These are phyloP conservation scores for Termitomyces sp. DNA, from an alignment of 768 basidiomycete species.

Conservation along the genomic window DNA sequence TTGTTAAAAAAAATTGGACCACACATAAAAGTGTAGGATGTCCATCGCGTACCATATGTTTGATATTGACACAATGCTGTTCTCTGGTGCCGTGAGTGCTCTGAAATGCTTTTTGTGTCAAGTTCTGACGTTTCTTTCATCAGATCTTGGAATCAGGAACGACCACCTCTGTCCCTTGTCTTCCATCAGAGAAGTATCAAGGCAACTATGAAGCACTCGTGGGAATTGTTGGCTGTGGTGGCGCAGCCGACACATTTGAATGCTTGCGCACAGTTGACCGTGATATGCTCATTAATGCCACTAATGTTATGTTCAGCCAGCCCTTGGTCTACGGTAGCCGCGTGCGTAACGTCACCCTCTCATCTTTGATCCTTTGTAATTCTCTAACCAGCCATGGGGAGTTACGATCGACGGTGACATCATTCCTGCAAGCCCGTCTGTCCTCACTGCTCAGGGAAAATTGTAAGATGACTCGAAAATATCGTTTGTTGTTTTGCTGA, in stretches of 20 bases:
- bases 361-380: not conserved
- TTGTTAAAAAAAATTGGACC: not conserved
- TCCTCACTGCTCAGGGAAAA: conserved; percentile 15
- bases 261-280: conserved; percentile 13
- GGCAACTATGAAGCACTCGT: conserved; percentile 35
- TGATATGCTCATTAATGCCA: conserved; percentile 13
- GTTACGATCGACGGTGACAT: conserved; percentile 15
- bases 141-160: conserved; percentile 42
- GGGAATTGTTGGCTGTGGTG: conserved; percentile 23
- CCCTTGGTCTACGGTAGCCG: conserved; percentile 13
- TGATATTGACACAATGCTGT: conserved; percentile 23
- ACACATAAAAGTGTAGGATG: conserved; percentile 6
- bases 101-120: not conserved
- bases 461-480: conserved; percentile 8
- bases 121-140: not conserved
- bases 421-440: conserved; percentile 15
- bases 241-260: conserved; percentile 23
- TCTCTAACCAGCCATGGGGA: conserved; percentile 12
- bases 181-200: conserved; percentile 24
- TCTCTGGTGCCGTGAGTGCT: conserved; percentile 26
- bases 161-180: conserved; percentile 22
- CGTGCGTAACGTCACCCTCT: conserved; percentile 1
- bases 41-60: conserved; percentile 32
- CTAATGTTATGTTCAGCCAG: conserved; percentile 13
- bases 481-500: not conserved